Percentiles rank a stretch among this genome's conserved stretches.
phyloP scores from a whole-genome alignment of 495 filamentous ascomycete genomes.

The Penicillium samsonianum region DNA sequence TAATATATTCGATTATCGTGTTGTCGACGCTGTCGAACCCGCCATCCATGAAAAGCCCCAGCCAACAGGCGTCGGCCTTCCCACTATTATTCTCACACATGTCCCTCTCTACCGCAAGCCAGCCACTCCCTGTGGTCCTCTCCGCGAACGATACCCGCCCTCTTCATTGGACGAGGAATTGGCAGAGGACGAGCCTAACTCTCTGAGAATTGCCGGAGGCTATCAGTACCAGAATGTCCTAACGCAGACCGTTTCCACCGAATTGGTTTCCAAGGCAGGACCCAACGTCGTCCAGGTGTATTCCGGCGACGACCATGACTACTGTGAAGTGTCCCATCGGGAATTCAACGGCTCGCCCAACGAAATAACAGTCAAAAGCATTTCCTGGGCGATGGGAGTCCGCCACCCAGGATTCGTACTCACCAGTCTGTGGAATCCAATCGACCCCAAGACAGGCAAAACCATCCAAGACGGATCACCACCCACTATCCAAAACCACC shows the following conservation, averaged over 20 bases:
- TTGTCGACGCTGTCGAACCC: conserved; percentile 32
- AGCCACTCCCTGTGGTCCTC: conserved; percentile 87
- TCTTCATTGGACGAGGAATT: conserved; percentile 57
- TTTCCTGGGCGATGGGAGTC: conserved; percentile 97
- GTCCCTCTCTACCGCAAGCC: conserved; percentile 81
- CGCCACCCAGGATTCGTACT: conserved; percentile 83
- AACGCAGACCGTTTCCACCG: conserved; percentile 66
- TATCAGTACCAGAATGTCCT: conserved; percentile 99
- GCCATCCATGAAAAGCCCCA: conserved; percentile 27
- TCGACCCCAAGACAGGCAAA: conserved; percentile 62
- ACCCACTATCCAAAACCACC: conserved; percentile 77
- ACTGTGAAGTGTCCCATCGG: conserved; percentile 83
- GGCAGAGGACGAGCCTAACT: conserved; percentile 71
- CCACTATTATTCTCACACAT: conserved; percentile 85
- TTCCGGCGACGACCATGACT: conserved; percentile 97
- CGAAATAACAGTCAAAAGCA: conserved; percentile 93
- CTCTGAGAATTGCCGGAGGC: conserved; percentile 71
- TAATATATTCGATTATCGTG: conserved; percentile 48
- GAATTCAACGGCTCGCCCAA: conserved; percentile 65
- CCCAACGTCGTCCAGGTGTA: conserved; percentile 75
- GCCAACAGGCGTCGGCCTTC: conserved; percentile 54
- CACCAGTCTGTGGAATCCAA: conserved; percentile 88
- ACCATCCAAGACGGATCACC: conserved; percentile 42
- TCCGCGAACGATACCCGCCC: conserved; percentile 78
- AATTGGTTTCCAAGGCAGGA: conserved; percentile 70